Base-by-base conservation (phyloP, 2,329 filamentous ascomycete species). In the Chaetomium sp. region DNA sequence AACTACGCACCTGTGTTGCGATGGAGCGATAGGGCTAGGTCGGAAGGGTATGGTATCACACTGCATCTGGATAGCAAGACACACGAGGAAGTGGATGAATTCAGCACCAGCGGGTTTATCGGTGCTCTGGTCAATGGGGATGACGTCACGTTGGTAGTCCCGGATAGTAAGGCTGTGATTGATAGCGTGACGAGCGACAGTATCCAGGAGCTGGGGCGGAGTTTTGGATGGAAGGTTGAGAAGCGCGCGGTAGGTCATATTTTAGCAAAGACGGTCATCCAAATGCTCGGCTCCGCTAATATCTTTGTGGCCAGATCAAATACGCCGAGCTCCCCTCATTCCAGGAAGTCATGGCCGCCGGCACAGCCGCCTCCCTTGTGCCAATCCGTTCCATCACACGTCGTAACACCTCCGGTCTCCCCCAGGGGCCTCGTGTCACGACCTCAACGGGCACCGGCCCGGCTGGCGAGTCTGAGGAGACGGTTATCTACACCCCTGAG, bases 1-100 rank as follows among this genome's bases (percentile, higher is more conserved):
- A 97, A 97, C 74, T 97, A 97, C 69, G 92, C 91, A 8, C 92
- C 92, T 2, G 92, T 97, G 5, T 73, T 97, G 66, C 79, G 88
- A 54, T 91, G 89, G 79, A 95, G 89, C 67, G 91, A 95, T 65
- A 86, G 81, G 67, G 92, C 94, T 1, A 77, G 86, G 56, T 75
- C 77, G 14, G 81, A 89, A 57, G 92, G 92, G 36, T 97, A 82
- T 67, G 91, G 89, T n/a, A 97, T 97, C 67, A 97, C 92, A 1
- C 77, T 97, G 66, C 92, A 97, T 70, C 76, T 97, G 53, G 94
- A 97, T 73, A 94, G 88, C 70, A 85, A 85, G 67, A 88, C 82
- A 8, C 82, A 91, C 64, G 86, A 83, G 57, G 90, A 95, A 70
- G 82, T 99, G 59, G 92, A 99, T 67, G 92, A 99, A 78, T 99